A percentile compares a stretch with the other conserved stretches of the same genome.
phyloP scores from a whole-genome alignment of 176 grass and related monocot genomes.

The Aegilops speltoides region DNA sequence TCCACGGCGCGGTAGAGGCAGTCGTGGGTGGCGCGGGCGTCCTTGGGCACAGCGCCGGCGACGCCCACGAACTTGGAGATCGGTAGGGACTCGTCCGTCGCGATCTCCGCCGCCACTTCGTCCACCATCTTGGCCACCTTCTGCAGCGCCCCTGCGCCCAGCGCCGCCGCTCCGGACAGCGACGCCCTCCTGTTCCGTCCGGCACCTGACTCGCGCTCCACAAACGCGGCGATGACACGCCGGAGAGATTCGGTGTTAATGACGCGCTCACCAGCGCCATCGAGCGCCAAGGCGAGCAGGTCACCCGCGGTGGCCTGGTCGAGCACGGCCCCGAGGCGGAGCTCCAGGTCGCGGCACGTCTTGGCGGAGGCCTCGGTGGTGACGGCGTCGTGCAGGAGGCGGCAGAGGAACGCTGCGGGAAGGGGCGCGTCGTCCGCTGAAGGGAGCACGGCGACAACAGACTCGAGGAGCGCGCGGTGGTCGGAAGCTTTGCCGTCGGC shows the following conservation, averaged over 20 bases:
- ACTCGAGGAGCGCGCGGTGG: constrained; percentile 41
- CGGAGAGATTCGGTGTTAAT: constrained; percentile 54
- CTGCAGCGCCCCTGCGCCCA: constrained; percentile 38
- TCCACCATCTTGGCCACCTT: constrained; percentile 61
- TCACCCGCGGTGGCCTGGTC: constrained; percentile 52
- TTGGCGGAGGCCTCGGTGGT: constrained; percentile 18
- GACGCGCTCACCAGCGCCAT: constrained; percentile 40
- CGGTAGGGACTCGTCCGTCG: constrained; percentile 56
- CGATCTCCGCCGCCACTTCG: constrained; percentile 69
- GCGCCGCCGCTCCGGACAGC: constrained; percentile 9
- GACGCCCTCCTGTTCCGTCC: constrained; percentile 22
- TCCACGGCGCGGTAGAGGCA: constrained; percentile 60
- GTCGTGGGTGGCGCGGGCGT: constrained; percentile 56
- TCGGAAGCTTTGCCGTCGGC: constrained; percentile 19
- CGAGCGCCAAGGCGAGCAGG: constrained; percentile 53
- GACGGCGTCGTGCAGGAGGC: constrained; percentile 54
- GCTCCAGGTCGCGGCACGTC: constrained; percentile 63
- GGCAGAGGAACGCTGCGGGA: constrained; percentile 61
- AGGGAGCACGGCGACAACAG: constrained; percentile 55
- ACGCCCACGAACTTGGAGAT: constrained; percentile 71
- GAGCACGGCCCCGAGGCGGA: constrained; percentile 56
- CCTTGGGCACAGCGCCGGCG: constrained; percentile 60
- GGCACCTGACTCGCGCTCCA: constrained; percentile 35
- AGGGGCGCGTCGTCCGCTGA: constrained; percentile 32
- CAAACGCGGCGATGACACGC: constrained; percentile 57